phyloP scores from a whole-genome alignment of 1,139 yeast genomes.

The Zygosaccharomyces pseudobailii region DNA sequence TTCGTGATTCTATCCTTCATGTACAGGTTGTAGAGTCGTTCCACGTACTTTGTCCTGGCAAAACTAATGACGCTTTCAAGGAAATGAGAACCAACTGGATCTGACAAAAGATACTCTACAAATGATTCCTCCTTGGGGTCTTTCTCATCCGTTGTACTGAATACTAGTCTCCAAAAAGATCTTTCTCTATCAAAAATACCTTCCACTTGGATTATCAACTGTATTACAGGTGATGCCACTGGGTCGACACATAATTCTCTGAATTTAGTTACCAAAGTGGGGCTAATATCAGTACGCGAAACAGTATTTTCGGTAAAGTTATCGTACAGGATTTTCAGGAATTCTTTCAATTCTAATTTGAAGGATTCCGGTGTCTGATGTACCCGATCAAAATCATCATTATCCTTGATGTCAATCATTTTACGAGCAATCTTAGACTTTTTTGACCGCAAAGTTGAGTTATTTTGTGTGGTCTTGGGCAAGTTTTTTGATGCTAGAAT shows the following conservation, averaged over 20 bases:
- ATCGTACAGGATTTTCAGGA: slow-evolving; percentile 38
- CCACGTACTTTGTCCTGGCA: slow-evolving; percentile 63
- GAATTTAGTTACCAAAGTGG: slow-evolving; percentile 39
- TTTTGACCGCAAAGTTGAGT: slow-evolving; percentile 77
- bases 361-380: slow-evolving; percentile 74
- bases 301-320: slow-evolving; percentile 38
- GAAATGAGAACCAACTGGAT: slow-evolving; percentile 89
- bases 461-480: slow-evolving; percentile 70
- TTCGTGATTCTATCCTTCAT: slow-evolving; percentile 70
- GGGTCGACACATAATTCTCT: slow-evolving; percentile 75
- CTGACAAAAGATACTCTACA: slow-evolving; percentile 78
- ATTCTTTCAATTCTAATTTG: slow-evolving; percentile 51
- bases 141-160: slow-evolving; percentile 42
- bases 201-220: slow-evolving; percentile 74
- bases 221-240: slow-evolving; percentile 83
- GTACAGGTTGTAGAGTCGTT: slow-evolving; percentile 63
- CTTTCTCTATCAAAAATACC: slow-evolving; percentile 72
- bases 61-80: slow-evolving; percentile 64
- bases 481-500: slow-evolving; percentile 72
- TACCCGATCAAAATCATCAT: slow-evolving; percentile 57
- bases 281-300: slow-evolving; percentile 30
- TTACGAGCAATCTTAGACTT: slow-evolving; percentile 87
- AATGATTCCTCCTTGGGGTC: slow-evolving; percentile 71
- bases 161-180: slow-evolving; percentile 55
- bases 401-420: slow-evolving; percentile 83